phyloP scores from a whole-genome alignment of 768 basidiomycete species.

The Boletus rex-veris region DNA sequence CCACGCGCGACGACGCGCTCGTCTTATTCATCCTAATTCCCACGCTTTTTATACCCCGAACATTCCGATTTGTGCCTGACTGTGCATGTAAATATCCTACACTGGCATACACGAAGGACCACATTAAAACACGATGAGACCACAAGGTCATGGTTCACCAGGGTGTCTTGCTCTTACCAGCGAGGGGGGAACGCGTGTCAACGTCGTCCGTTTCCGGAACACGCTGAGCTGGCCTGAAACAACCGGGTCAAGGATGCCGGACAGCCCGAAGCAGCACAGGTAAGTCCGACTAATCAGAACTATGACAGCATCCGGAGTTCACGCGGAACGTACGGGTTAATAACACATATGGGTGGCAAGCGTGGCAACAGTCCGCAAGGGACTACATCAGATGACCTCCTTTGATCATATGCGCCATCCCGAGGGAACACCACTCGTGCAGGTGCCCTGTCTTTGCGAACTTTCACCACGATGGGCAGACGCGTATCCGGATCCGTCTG shows the following conservation, averaged over 20 bases:
- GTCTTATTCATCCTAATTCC: slow-evolving; percentile 36
- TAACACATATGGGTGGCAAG: slow-evolving; percentile 4
- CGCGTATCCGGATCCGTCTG: slow-evolving; percentile 3
- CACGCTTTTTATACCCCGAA: slow-evolving; percentile 29
- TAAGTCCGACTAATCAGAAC: slow-evolving; percentile 27
- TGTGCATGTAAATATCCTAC: slow-evolving; percentile 15
- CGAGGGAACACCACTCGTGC: slow-evolving; percentile 9
- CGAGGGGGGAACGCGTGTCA: neutral
- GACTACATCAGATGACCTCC: slow-evolving; percentile 19
- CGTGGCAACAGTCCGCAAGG: slow-evolving; percentile 13
- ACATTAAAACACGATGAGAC: slow-evolving; percentile 14
- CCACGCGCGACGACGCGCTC: slow-evolving; percentile 37
- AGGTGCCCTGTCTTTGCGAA: neutral
- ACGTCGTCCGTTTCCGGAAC: neutral
- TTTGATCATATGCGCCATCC: slow-evolving; percentile 25
- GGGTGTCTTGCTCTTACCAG: slow-evolving; percentile 4
- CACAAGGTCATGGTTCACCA: slow-evolving; percentile 4
- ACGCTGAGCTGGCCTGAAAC: slow-evolving; percentile 13
- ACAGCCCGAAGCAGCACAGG: slow-evolving; percentile 18
- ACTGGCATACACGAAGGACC: slow-evolving; percentile 3
- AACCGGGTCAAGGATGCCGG: slow-evolving; percentile 6
- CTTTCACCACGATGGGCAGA: slow-evolving; percentile 7
- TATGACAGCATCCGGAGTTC: slow-evolving; percentile 19
- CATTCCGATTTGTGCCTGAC: slow-evolving; percentile 19
- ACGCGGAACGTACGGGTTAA: slow-evolving; percentile 24